These are phyloP conservation scores for Xenosphaeropsis pyriputrescens DNA, from an alignment of 2,329 filamentous ascomycete species.

Conservation along the genomic window DNA sequence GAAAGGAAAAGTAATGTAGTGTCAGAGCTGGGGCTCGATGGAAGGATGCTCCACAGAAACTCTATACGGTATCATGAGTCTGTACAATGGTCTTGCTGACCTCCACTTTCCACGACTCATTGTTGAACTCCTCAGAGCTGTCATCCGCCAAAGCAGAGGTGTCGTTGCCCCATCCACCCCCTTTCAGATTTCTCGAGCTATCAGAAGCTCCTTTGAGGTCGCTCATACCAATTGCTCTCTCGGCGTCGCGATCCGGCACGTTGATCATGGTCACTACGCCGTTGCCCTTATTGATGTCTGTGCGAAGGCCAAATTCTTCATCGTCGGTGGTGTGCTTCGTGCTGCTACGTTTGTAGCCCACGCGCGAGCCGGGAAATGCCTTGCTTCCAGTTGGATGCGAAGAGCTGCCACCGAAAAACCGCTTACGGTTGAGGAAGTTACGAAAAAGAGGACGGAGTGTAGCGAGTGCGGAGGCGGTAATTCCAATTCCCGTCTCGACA, in stretches of 20 bases:
- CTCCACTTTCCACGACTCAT: too few species aligned
- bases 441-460: slow-evolving; percentile 28
- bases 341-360: slow-evolving; percentile 4
- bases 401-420: slow-evolving; percentile 4
- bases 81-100: too few species aligned
- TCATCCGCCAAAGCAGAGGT: slow-evolving; percentile 4
- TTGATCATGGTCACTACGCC: slow-evolving; percentile 8
- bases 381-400: not conserved
- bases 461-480: slow-evolving; percentile 30
- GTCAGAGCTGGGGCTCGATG: too few species aligned
- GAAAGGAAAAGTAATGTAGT: too few species aligned
- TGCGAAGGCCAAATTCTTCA: slow-evolving; percentile 7
- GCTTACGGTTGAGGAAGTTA: slow-evolving; percentile 7
- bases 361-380: slow-evolving; percentile 2
- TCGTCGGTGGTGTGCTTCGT: not conserved
- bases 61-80: too few species aligned
- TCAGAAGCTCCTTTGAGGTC: not conserved
- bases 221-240: not conserved
- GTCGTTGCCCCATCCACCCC: slow-evolving; percentile 4
- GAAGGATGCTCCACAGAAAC: too few species aligned
- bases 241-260: not conserved
- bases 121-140: slow-evolving; percentile 4
- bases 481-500: slow-evolving; percentile 29
- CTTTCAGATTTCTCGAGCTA: not conserved
- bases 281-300: slow-evolving; percentile 5